These are phyloP conservation scores for Capsaspora owczarzaki DNA, from an alignment of 78 protist genomes.

Conservation along the genomic window DNA sequence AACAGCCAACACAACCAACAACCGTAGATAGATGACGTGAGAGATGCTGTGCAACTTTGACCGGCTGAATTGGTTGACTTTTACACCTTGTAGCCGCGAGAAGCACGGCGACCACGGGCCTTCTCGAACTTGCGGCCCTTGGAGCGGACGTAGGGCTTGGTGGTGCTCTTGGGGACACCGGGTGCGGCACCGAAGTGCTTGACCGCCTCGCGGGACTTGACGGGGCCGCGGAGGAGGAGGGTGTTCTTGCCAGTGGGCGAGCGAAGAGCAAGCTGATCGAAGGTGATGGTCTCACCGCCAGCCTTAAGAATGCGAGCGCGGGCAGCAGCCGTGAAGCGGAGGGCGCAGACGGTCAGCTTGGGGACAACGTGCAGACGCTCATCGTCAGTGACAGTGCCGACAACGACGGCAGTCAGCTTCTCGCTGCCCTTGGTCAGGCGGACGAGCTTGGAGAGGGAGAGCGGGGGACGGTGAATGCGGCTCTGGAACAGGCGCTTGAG, in stretches of 20 bases:
- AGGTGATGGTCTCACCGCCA: slow-evolving; percentile 94
- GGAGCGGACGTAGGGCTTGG: slow-evolving; percentile 60
- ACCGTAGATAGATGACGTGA: too few relatives aligned
- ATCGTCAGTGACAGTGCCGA: slow-evolving; percentile 97
- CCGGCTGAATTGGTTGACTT: too few relatives aligned
- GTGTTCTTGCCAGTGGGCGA: slow-evolving; percentile 90
- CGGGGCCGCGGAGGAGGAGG: slow-evolving; percentile 92
- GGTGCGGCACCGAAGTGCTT: slow-evolving; percentile 94
- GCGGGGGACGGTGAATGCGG: slow-evolving; percentile 80
- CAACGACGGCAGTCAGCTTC: slow-evolving; percentile 79
- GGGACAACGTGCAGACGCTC: slow-evolving; percentile 86
- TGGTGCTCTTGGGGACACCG: slow-evolving; percentile 71
- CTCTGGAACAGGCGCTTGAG: slow-evolving; percentile 70
- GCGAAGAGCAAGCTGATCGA: slow-evolving; percentile 97
- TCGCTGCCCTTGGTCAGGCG: slow-evolving; percentile 56
- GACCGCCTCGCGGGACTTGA: slow-evolving; percentile 80
- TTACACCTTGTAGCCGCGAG: slow-evolving; percentile 55
- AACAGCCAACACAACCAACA: too few relatives aligned
- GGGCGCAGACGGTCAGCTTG: slow-evolving; percentile 86
- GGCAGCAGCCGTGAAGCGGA: slow-evolving; percentile 89
- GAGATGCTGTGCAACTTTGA: too few relatives aligned
- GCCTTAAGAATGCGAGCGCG: slow-evolving; percentile 91
- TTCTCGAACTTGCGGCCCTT: slow-evolving; percentile 56
- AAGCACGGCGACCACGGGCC: slow-evolving; percentile 63
- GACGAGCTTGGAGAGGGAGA: slow-evolving; percentile 77